Base-by-base conservation (phyloP, 2,329 filamentous ascomycete genomes). In the Berkeleyomyces rouxiae region DNA sequence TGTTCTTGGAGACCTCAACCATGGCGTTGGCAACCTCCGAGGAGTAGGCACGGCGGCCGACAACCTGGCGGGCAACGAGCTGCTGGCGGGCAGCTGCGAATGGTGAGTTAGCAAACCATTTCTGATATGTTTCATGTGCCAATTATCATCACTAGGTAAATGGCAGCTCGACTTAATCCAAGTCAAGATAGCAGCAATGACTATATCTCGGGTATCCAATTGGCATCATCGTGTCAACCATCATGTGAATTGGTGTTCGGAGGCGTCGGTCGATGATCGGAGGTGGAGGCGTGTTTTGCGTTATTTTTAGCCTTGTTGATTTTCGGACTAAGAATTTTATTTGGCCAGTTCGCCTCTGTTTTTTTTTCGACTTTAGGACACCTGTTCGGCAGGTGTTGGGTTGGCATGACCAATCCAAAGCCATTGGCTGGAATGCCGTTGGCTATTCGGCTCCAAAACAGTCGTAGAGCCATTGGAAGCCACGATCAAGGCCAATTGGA, bases 1-100 rank as follows among this genome's bases (percentile, higher is more conserved):
- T 76, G 85, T 90, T 90, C 84, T 90, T 87, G 78, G 87, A 90
- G 79, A 89, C 87, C 82, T 90, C 86, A 76, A 91, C 87, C 81
- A 91, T 86, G 77, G 87, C 87, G 76, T 87, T 82, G 79, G 87
- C 87, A 77, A 91, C 88, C 84, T 91, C 87, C 73, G 87, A 90
- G 73, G 85, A 89, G 86, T 90, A 91, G 75, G 84, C 82, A 74
- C 87, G 87, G 76, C 82, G 83, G 74, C 81, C 78, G 69, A 72
- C 71, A 73, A 78, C 74, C 75, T 79, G 76, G 79, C 63, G 63
- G 61, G 63, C 63, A 51, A 64, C 63, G 63, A 63, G 63, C 63
- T 65, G 61, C 58, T 64, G 63, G 63, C 63, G 63, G 63, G 63
- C 63, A 64, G 63, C 63, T 64, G 46, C 42, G 7, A 11, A 63